A percentile compares a stretch with the other conserved stretches of the same genome.
Evolutionary conservation across 2,329 filamentous ascomycete species (phyloP).

Genomic region (Myriangium duriaei): DNA sequence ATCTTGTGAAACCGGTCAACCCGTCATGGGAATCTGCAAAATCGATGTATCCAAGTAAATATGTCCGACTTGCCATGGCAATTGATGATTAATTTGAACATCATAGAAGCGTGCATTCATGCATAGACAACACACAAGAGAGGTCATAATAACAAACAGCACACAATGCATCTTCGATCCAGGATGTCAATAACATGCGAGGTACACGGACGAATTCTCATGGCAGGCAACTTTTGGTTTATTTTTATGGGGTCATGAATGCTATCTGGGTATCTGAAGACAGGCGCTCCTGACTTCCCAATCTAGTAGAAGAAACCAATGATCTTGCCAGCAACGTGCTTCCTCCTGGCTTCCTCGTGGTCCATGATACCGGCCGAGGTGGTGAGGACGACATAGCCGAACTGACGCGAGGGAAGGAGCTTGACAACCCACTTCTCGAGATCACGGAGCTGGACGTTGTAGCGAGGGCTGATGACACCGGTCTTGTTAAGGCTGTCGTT

Average conservation of each 20-base stretch:
- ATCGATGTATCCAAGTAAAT: too few relatives aligned
- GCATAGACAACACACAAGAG: too few relatives aligned
- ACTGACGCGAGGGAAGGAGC: slow-evolving; percentile 98
- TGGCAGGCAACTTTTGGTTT: slow-evolving; percentile 7
- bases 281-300: slow-evolving; percentile 5
- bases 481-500: slow-evolving; percentile 73
- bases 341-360: slow-evolving; percentile 97
- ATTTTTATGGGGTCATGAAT: slow-evolving; percentile 8
- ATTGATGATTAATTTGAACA: too few relatives aligned
- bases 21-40: too few relatives aligned
- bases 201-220: too few relatives aligned
- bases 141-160: too few relatives aligned
- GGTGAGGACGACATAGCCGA: slow-evolving; percentile 98
- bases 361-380: slow-evolving; percentile 99
- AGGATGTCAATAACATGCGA: too few relatives aligned
- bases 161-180: too few relatives aligned
- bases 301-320: slow-evolving; percentile 94
- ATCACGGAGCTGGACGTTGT: slow-evolving; percentile 96
- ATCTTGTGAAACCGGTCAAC: too few relatives aligned
- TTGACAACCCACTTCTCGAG: slow-evolving; percentile 99
- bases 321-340: slow-evolving; percentile 99
- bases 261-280: slow-evolving; percentile 9
- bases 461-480: slow-evolving; percentile 97
- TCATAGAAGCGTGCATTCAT: too few relatives aligned
- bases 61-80: too few relatives aligned